phyloP scores from a whole-genome alignment of 345 rosid genomes.

The Gynandropsis gynandra region DNA sequence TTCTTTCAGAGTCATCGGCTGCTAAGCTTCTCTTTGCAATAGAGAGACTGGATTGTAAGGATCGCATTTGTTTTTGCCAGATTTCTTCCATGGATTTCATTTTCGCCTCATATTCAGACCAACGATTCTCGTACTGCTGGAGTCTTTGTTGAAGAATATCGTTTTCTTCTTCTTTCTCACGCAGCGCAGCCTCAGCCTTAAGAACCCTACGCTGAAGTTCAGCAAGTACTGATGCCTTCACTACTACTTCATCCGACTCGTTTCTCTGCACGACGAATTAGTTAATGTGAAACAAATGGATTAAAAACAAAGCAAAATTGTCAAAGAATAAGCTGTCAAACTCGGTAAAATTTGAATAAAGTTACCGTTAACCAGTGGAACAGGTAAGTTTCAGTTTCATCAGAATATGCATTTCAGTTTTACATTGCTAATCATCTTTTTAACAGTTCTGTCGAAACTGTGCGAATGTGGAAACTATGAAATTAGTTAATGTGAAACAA shows the following conservation, averaged over 20 bases:
- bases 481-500: conserved; percentile 5
- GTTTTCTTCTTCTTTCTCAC: conserved; percentile 94
- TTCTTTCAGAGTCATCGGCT: conserved; percentile 70
- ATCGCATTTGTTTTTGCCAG: conserved; percentile 99
- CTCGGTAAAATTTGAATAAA: background rate
- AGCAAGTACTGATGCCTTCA: conserved; percentile 83
- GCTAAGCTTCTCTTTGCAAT: conserved; percentile 97
- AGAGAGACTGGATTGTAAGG: conserved; percentile 89
- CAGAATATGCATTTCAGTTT: too few relatives aligned
- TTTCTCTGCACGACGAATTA: conserved; percentile 37
- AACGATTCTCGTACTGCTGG: conserved; percentile 90
- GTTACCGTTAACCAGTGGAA: too few relatives aligned
- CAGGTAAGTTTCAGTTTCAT: too few relatives aligned
- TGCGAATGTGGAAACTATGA: too few relatives aligned
- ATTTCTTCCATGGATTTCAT: conserved; percentile 99
- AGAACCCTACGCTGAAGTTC: conserved; percentile 90
- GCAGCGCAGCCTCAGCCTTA: conserved; percentile 74
- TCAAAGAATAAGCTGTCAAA: conserved; percentile 9
- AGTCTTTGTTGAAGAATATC: conserved; percentile 90
- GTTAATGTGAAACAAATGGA: background rate
- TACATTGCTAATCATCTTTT: too few relatives aligned
- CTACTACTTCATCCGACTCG: conserved; percentile 72
- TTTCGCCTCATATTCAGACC: conserved; percentile 92
- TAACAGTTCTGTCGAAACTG: too few relatives aligned
- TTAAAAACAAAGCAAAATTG: background rate